A percentile compares a stretch with the other conserved stretches of the same genome.
phyloP scores from a whole-genome alignment of 768 basidiomycete genomes.

The Pleurotus cornucopiae region DNA sequence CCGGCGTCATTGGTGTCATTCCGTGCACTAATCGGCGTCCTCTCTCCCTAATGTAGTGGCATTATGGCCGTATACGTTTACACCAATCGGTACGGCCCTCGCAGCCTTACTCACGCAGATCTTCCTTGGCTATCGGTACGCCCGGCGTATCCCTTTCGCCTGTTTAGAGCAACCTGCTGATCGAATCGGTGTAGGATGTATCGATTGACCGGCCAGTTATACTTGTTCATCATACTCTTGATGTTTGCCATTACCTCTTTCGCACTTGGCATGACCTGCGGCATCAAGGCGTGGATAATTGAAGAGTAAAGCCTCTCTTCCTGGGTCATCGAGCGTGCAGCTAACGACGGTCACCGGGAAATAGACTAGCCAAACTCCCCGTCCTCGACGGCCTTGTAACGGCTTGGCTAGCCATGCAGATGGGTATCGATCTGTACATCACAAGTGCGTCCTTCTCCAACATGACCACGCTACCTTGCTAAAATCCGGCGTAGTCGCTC shows the following conservation, averaged over 20 bases:
- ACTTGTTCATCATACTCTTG: not conserved
- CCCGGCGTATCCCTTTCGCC: not conserved
- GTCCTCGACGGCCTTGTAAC: slow-evolving; percentile 10
- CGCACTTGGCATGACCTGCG: slow-evolving; percentile 1
- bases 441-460: slow-evolving; percentile 1
- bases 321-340: not conserved
- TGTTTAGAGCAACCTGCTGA: not conserved
- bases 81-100: slow-evolving; percentile 10
- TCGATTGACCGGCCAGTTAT: not conserved
- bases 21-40: not conserved
- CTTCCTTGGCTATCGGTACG: slow-evolving; percentile 16
- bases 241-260: not conserved
- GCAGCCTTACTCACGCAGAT: slow-evolving; percentile 16
- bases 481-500: not conserved
- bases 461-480: not conserved
- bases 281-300: slow-evolving; percentile 7
- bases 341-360: not conserved
- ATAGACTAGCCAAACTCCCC: slow-evolving; percentile 5
- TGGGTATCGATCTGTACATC: slow-evolving; percentile 13
- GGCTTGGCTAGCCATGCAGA: slow-evolving; percentile 16
- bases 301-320: not conserved
- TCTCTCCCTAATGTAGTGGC: slow-evolving; percentile 5
- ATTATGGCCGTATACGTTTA: slow-evolving; percentile 13
- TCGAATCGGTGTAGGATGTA: slow-evolving; percentile 7
- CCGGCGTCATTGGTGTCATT: slow-evolving; percentile 4